Conservation (phyloP, 140 eudicot genomes). For the Oenanthe javanica region DNA sequence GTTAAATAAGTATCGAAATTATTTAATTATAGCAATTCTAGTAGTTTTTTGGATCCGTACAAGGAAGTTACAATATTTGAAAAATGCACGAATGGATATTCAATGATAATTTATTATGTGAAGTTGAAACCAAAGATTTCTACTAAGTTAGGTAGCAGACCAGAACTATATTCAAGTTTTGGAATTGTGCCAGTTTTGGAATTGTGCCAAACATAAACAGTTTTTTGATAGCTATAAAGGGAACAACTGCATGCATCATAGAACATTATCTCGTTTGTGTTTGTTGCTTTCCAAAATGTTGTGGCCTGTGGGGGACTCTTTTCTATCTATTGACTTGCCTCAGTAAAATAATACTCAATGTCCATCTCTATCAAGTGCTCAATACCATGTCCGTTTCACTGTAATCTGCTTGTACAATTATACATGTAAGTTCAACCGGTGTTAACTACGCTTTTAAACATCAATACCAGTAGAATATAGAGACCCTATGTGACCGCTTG, state of each 20-base stretch:
- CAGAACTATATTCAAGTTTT: background rate
- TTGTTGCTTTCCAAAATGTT: background rate
- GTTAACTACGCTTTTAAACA: too few relatives aligned
- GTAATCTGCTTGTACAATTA: too few relatives aligned
- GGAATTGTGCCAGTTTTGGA: background rate
- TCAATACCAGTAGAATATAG: too few relatives aligned
- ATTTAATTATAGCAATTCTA: too few relatives aligned
- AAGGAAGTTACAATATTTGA: too few relatives aligned
- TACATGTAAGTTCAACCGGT: too few relatives aligned
- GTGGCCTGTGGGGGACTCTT: background rate
- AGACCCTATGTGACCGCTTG: too few relatives aligned
- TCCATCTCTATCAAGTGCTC: background rate
- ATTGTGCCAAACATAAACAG: background rate
- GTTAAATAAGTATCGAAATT: too few relatives aligned
- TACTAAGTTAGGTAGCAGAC: slow-evolving; percentile 3
- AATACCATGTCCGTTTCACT: background rate
- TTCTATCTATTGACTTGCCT: background rate
- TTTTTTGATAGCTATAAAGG: background rate
- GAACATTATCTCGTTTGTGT: background rate
- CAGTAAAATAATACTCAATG: too few relatives aligned
- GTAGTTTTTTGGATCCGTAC: background rate
- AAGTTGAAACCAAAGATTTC: background rate
- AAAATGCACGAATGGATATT: background rate
- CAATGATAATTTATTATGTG: too few relatives aligned
- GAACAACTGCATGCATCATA: background rate